phyloP scores from a whole-genome alignment of 1,284 basidiomycete genomes.

The Cystobasidium pallidum region DNA sequence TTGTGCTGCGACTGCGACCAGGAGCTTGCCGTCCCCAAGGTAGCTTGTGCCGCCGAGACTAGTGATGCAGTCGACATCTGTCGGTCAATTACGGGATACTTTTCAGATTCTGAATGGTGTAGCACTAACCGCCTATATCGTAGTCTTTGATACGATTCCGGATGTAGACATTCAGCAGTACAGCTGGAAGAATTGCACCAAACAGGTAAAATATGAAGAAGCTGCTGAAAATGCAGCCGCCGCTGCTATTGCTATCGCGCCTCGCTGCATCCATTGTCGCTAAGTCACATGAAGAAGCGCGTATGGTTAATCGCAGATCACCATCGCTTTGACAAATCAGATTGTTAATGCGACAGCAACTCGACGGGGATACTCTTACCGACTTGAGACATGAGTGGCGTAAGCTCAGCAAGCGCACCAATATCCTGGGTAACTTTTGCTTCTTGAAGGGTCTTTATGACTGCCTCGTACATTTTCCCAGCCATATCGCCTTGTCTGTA shows the following conservation, averaged over 20 bases:
- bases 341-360: too few species aligned
- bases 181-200: constrained; percentile 13
- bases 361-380: constrained; percentile 1
- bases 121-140: neutral
- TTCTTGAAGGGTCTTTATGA: neutral
- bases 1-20: neutral
- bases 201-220: constrained; percentile 22
- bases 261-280: neutral
- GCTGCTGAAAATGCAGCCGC: neutral
- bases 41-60: neutral
- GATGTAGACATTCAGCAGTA: neutral
- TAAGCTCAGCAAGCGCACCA: neutral
- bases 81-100: too few species aligned
- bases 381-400: neutral
- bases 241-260: neutral
- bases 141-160: constrained; percentile 21
- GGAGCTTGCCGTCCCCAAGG: neutral
- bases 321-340: too few species aligned
- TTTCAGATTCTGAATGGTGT: too few species aligned
- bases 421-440: neutral
- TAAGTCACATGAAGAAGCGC: neutral
- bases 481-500: constrained; percentile 4
- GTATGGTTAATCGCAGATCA: too few species aligned
- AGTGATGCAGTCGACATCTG: too few species aligned
- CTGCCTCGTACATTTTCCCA: neutral